A percentile compares a stretch with the other conserved stretches of the same genome.
These are phyloP conservation scores for Hibiscus syriacus DNA, from an alignment of 345 rosid genomes.

Conservation along the genomic window DNA sequence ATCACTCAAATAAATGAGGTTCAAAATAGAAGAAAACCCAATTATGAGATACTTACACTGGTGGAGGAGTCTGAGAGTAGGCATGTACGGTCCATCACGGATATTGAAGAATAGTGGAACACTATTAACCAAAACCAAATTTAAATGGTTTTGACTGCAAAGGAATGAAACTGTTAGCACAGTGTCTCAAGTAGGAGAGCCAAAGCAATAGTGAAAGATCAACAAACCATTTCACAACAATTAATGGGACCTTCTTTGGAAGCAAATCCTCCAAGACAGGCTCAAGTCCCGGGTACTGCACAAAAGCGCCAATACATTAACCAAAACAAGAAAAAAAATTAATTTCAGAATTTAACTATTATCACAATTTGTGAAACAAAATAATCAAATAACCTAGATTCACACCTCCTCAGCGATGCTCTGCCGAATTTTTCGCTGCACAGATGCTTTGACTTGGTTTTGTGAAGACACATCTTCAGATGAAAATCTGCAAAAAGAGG, in stretches of 20 bases:
- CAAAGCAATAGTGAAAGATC: slow-evolving; percentile 5
- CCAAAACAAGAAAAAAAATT: neutral
- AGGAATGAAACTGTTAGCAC: slow-evolving; percentile 6
- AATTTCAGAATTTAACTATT: neutral
- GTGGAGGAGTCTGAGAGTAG: slow-evolving; percentile 89
- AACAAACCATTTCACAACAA: slow-evolving; percentile 84
- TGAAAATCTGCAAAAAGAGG: slow-evolving; percentile 51
- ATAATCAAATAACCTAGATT: slow-evolving; percentile 5
- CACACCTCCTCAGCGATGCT: slow-evolving; percentile 93
- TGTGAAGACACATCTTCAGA: slow-evolving; percentile 87
- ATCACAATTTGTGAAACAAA: neutral
- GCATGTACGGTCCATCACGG: slow-evolving; percentile 99
- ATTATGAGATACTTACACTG: slow-evolving; percentile 50
- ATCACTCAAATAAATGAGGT: slow-evolving; percentile 5
- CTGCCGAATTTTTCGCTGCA: slow-evolving; percentile 88
- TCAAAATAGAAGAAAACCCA: neutral
- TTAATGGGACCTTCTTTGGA: slow-evolving; percentile 84
- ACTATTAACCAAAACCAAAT: slow-evolving; percentile 80
- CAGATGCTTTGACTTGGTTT: slow-evolving; percentile 98
- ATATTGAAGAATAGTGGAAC: slow-evolving; percentile 92
- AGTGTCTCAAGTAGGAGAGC: neutral
- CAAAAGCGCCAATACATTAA: neutral
- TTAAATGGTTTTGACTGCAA: slow-evolving; percentile 92
- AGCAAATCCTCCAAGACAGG: slow-evolving; percentile 90
- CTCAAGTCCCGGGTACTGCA: slow-evolving; percentile 95